Base-by-base conservation (phyloP, 140 eudicot species). In the Bidens hawaiensis region DNA sequence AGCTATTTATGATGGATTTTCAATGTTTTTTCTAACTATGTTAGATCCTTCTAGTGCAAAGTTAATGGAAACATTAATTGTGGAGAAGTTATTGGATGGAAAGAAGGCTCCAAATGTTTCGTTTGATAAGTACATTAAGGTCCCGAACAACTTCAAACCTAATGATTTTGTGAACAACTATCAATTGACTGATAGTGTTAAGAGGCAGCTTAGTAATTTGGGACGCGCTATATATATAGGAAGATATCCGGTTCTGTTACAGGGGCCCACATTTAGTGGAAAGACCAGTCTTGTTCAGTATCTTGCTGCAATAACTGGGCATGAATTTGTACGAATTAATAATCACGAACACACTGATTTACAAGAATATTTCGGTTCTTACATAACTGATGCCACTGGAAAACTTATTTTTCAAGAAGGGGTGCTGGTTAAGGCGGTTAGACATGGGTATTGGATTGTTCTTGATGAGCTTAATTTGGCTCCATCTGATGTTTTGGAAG, bases 181-280 rank as follows among this genome's bases (percentile, higher is more conserved):
- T 79, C 84, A 83, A 11, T 60, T 81, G 30, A 93, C 99, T 7
- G 68, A 56, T 72, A 93, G 94, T 77, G 99, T 93, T 18, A 75
- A 57, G 83, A 82, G 81, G 55, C 94, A 93, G 66, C 87, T 93
- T 53, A 56, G 83, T 21, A 93, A 75, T 73, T 72, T 93, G 65
- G 87, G 93, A 42, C 85, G 96, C 14, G 95, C 99, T 31, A 75
- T 83, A 68, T 85, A 64, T 49, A 62, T 85, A 47, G 79, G 85
- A 68, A 76, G 82, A 74, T 88, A 88, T 73, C 99, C 99, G 2
- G 99, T 93, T 68, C 84, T 93, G 49, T 62, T 93, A 67, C 99
- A 93, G 72, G 99, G 99, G 9, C 99, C 96, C 26, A 93, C 99
- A 38, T 93, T 97, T 30, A 93, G 99, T 62, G 99, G 96, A 52